Percentiles rank a stretch among this genome's conserved stretches.
phyloP scores from a whole-genome alignment of 2,329 filamentous ascomycete genomes.

The Dothideomycetidae sp. region DNA sequence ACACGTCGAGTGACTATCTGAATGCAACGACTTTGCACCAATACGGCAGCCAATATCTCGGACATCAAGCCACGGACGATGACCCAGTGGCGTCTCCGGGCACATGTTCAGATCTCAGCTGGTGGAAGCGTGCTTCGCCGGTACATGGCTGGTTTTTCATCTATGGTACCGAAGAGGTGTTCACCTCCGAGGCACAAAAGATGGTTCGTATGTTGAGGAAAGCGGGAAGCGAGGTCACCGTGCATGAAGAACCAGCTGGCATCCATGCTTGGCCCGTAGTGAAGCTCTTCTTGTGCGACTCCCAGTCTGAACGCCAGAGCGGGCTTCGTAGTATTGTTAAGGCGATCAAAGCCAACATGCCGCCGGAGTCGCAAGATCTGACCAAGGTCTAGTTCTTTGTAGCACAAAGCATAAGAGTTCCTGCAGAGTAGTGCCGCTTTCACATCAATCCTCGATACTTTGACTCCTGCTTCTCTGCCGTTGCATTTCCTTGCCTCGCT shows the following conservation, averaged over 20 bases:
- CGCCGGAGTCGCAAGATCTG: conserved; percentile 4
- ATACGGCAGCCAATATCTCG: conserved; percentile 58
- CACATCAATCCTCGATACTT: conserved; percentile 4
- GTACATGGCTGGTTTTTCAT: conserved; percentile 52
- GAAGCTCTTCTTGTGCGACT: conserved; percentile 40
- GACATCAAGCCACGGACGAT: conserved; percentile 32
- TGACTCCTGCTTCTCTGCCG: conserved; percentile 10
- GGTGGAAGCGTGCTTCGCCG: conserved; percentile 56
- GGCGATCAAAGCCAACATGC: conserved; percentile 19
- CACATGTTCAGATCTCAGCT: conserved; percentile 47
- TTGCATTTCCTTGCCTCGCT: conserved; percentile 44
- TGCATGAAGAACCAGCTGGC: conserved; percentile 47
- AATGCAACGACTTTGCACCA: conserved; percentile 49
- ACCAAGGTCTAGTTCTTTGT: no score
- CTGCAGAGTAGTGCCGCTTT: not conserved
- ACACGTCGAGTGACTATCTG: conserved; percentile 63
- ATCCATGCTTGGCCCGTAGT: conserved; percentile 78
- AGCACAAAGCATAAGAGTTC: conserved; percentile 2
- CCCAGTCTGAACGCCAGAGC: conserved; percentile 30
- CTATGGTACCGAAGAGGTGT: conserved; percentile 65
- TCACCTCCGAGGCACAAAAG: conserved; percentile 53
- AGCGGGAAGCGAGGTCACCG: conserved; percentile 40
- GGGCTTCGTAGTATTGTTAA: conserved; percentile 33
- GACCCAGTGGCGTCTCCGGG: conserved; percentile 57
- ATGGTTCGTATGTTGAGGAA: conserved; percentile 42